These are phyloP conservation scores for Eremochloa ophiuroides DNA, from an alignment of 176 grass and related monocot species.

Conservation along the genomic window DNA sequence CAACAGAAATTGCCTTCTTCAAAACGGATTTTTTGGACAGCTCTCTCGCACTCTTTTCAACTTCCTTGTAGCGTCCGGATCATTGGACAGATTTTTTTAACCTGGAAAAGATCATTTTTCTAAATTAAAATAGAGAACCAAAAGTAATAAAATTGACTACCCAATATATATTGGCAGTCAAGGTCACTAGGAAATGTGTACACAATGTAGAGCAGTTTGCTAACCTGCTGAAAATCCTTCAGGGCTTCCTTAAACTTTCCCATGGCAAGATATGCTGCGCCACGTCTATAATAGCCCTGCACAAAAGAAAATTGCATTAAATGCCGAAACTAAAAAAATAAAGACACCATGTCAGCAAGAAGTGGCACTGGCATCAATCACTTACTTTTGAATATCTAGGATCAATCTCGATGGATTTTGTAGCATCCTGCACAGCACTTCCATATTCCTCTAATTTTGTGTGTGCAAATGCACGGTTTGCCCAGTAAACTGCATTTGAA, in stretches of 20 bases:
- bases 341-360: neutral
- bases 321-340: constrained; percentile 6
- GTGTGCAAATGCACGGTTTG: constrained; percentile 88
- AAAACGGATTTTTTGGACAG: constrained; percentile 84
- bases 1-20: constrained; percentile 84
- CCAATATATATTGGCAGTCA: neutral
- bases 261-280: constrained; percentile 89
- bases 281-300: constrained; percentile 87
- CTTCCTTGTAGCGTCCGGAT: constrained; percentile 87
- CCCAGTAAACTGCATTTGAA: constrained; percentile 86
- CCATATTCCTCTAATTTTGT: constrained; percentile 91
- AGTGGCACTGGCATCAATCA: neutral
- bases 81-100: constrained; percentile 80
- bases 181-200: neutral
- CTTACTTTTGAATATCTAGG: constrained; percentile 77
- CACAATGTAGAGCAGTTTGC: neutral
- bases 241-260: constrained; percentile 94
- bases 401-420: constrained; percentile 78
- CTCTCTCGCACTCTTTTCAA: constrained; percentile 94
- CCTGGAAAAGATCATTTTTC: constrained; percentile 32
- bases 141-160: neutral
- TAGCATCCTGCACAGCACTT: constrained; percentile 81
- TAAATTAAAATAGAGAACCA: neutral
- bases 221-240: constrained; percentile 93
- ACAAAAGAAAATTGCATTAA: neutral